phyloP scores from a whole-genome alignment of 1,284 basidiomycete species.

The Pascua guehoae region DNA sequence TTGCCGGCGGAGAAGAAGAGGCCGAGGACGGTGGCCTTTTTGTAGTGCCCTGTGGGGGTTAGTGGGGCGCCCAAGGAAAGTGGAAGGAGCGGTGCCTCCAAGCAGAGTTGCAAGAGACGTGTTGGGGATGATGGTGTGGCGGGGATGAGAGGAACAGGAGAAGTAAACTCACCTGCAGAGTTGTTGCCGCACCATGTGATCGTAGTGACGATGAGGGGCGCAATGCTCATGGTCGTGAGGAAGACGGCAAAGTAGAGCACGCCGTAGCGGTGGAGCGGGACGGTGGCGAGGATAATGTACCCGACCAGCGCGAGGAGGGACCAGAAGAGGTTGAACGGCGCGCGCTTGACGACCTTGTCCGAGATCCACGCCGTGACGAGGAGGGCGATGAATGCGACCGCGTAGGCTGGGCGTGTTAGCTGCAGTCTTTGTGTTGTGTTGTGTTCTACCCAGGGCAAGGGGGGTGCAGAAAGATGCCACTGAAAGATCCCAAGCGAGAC shows the following conservation, averaged over 20 bases:
- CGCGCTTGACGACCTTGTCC: conserved; percentile 46
- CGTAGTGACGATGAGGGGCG: conserved; percentile 48
- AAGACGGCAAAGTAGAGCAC: conserved; percentile 50
- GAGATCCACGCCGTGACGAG: conserved; percentile 45
- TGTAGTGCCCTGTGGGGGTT: conserved; percentile 36
- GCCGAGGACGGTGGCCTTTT: conserved; percentile 50
- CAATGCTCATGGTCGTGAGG: conserved; percentile 46
- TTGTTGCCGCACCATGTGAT: conserved; percentile 51
- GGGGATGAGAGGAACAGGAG: too few species aligned
- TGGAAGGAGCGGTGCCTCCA: too few species aligned
- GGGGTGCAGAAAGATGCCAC: too few species aligned
- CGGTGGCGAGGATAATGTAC: conserved; percentile 32
- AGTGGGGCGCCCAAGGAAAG: too few species aligned
- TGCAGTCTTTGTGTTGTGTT: too few species aligned
- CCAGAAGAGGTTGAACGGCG: conserved; percentile 50
- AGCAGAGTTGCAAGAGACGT: too few species aligned
- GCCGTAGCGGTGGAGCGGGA: conserved; percentile 1
- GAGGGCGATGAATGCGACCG: conserved; percentile 51
- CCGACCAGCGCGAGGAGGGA: conserved; percentile 45
- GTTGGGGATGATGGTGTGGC: too few species aligned
- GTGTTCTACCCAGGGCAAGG: too few species aligned
- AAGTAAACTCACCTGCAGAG: conserved; percentile 38
- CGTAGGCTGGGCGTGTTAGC: conserved; percentile 39
- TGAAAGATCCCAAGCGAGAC: too few species aligned
- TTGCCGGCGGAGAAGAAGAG: conserved; percentile 52